Evolutionary conservation across 305 asterid genomes (phyloP).

Genomic region (Fraxinus albicans): DNA sequence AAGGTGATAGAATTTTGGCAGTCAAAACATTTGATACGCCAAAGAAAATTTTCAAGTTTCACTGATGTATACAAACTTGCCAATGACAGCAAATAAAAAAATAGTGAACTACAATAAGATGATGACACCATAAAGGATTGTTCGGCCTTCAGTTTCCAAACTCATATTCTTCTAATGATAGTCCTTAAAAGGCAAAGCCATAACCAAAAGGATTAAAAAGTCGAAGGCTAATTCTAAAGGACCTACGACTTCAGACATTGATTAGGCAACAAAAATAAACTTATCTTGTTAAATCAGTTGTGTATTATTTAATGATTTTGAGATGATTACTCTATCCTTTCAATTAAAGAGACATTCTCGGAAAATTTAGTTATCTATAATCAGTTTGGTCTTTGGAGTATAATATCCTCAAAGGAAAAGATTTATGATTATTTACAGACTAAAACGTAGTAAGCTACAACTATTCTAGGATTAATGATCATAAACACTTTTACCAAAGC

Average conservation of each 20-base stretch:
- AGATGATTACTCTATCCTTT: not conserved
- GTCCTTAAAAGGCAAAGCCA: not conserved
- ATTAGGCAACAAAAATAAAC: not conserved
- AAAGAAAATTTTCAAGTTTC: not conserved
- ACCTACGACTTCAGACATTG: not conserved
- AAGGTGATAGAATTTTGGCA: not conserved
- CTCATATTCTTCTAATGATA: not conserved
- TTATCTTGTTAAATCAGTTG: not conserved
- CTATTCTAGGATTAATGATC: not conserved
- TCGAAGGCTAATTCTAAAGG: not conserved
- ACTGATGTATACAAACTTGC: not conserved
- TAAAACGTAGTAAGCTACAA: not conserved
- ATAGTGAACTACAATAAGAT: not conserved
- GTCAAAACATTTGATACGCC: not conserved
- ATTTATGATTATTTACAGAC: not conserved
- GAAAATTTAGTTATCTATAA: not conserved
- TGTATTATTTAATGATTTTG: not conserved
- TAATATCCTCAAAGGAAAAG: not conserved
- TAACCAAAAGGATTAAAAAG: not conserved
- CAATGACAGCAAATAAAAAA: not conserved
- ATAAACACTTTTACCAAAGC: not conserved
- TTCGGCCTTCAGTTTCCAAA: not conserved
- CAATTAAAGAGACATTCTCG: not conserved
- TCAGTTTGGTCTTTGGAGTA: not conserved
- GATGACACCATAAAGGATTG: not conserved